These are phyloP conservation scores for Rhypophila decipiens DNA, from an alignment of 495 filamentous ascomycete genomes.

Conservation along the genomic window DNA sequence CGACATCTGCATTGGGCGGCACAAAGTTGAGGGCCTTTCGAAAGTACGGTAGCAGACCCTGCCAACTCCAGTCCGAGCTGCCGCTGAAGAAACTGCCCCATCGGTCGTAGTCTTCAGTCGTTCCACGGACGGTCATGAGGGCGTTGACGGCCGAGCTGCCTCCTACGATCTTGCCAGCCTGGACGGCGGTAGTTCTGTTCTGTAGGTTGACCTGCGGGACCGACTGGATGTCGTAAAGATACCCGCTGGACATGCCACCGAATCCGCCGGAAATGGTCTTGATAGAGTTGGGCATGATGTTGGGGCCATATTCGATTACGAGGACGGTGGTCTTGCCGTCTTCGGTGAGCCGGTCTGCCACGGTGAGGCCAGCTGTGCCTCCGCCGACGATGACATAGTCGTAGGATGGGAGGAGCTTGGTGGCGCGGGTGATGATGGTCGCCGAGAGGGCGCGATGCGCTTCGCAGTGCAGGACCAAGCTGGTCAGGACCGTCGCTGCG, in stretches of 20 bases:
- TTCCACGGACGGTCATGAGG: conserved; percentile 40
- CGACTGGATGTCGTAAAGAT: conserved; percentile 35
- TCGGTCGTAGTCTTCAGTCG: conserved; percentile 38
- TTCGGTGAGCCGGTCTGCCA: conserved; percentile 56
- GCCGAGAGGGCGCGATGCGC: neutral
- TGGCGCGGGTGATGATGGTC: conserved; percentile 5
- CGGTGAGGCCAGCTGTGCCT: conserved; percentile 83
- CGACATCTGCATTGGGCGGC: conserved; percentile 26
- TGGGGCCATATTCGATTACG: conserved; percentile 41
- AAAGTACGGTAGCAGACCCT: conserved; percentile 41
- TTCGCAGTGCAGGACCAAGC: too few species aligned
- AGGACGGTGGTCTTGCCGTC: conserved; percentile 37
- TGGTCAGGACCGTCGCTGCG: too few species aligned
- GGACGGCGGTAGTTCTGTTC: conserved; percentile 27
- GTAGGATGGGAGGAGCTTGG: conserved; percentile 34
- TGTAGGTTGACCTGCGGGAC: conserved; percentile 30
- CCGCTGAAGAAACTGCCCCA: conserved; percentile 38
- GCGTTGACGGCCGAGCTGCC: conserved; percentile 54
- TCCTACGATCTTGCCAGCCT: conserved; percentile 51
- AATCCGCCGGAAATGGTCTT: conserved; percentile 23
- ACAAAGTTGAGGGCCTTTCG: conserved; percentile 37
- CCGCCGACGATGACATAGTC: conserved; percentile 87
- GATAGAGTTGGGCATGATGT: conserved; percentile 11
- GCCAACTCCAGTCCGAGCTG: conserved; percentile 36
- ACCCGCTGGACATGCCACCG: conserved; percentile 13